Evolutionary conservation across 2,329 filamentous ascomycete genomes (phyloP).

Genomic region (Penicillium verrucosum): DNA sequence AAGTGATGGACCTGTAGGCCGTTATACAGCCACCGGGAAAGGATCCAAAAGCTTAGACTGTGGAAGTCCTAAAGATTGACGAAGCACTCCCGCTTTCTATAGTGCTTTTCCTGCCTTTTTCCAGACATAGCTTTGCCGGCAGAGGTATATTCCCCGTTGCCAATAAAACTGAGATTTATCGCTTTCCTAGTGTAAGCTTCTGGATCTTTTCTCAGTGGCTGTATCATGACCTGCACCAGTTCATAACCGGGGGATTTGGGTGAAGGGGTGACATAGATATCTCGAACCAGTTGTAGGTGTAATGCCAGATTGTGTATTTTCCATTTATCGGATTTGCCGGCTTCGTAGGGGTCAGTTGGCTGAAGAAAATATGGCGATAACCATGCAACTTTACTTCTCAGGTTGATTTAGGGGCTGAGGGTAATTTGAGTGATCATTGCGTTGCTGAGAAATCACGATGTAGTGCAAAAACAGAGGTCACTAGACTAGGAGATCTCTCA

Average conservation of each 20-base stretch:
- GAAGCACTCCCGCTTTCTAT: background rate
- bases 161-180: background rate
- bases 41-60: background rate
- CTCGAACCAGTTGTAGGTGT: too few relatives aligned
- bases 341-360: background rate
- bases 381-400: too few relatives aligned
- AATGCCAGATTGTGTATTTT: background rate
- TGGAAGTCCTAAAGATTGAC: background rate
- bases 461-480: background rate
- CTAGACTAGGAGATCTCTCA: background rate
- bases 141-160: background rate
- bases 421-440: background rate
- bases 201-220: background rate
- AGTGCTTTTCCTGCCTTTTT: background rate
- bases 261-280: background rate
- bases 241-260: background rate
- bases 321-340: background rate
- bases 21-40: background rate
- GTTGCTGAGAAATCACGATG: background rate
- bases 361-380: background rate
- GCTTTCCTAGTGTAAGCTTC: background rate
- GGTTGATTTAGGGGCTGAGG: background rate
- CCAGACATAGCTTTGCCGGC: background rate
- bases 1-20: background rate
- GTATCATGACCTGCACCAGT: background rate